A percentile compares a stretch with the other conserved stretches of the same genome.
These are phyloP conservation scores for Aspergillus fijiensis DNA, from an alignment of 2,329 filamentous ascomycete species.

Conservation along the genomic window DNA sequence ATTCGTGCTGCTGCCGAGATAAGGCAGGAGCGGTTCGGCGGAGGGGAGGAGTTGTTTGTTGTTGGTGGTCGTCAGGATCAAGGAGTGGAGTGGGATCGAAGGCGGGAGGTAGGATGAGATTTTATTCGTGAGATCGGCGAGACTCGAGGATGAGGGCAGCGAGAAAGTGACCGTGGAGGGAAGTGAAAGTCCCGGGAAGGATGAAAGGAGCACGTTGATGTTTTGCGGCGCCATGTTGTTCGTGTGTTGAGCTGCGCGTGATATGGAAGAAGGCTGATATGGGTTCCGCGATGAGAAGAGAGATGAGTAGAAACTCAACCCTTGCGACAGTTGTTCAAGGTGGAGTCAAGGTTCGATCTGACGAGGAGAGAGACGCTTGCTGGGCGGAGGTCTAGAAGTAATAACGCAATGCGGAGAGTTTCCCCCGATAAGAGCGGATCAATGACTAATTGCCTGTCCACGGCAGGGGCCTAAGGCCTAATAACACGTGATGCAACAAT, in stretches of 20 bases:
- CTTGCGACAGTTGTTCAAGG: neutral
- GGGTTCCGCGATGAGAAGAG: neutral
- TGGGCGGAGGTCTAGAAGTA: conserved; percentile 2
- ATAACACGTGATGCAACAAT: conserved; percentile 10
- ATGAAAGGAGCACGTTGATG: conserved; percentile 81
- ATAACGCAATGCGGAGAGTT: conserved; percentile 21
- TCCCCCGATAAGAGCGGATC: conserved; percentile 11
- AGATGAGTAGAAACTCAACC: neutral
- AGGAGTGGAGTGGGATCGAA: conserved; percentile 56
- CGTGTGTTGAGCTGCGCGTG: neutral
- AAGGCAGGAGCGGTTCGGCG: conserved; percentile 56
- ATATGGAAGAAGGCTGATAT: neutral
- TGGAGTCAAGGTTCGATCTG: neutral
- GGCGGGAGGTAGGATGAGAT: conserved; percentile 58
- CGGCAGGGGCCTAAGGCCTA: conserved; percentile 10
- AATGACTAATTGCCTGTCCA: conserved; percentile 7
- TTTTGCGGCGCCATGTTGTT: conserved; percentile 55
- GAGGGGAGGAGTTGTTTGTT: conserved; percentile 66
- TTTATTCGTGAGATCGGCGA: conserved; percentile 65
- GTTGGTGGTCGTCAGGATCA: conserved; percentile 78
- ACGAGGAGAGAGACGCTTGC: neutral
- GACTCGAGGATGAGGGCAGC: conserved; percentile 62
- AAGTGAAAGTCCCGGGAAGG: conserved; percentile 77
- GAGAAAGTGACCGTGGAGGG: conserved; percentile 82
- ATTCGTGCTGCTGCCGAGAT: conserved; percentile 53